phyloP scores from a whole-genome alignment of 805 yeast genomes.

The Schwanniomyces sp. region DNA sequence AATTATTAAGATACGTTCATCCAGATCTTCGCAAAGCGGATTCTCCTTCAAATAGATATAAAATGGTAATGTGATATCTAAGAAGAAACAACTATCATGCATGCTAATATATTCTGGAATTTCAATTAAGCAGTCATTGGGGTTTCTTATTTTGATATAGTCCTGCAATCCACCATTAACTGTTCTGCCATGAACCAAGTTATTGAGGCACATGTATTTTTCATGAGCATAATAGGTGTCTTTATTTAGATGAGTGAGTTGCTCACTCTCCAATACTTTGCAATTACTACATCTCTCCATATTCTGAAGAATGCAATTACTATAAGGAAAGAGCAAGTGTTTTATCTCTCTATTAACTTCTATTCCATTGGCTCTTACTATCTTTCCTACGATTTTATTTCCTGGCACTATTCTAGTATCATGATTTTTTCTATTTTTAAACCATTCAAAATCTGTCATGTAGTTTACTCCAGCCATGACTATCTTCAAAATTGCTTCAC shows the following conservation, averaged over 20 bases:
- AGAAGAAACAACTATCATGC: constrained; percentile 36
- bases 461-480: constrained; percentile 29
- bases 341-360: constrained; percentile 9
- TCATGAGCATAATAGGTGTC: constrained; percentile 11
- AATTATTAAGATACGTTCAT: constrained; percentile 21
- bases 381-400: constrained; percentile 29
- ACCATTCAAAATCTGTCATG: constrained; percentile 21
- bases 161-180: constrained; percentile 44
- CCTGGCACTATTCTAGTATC: constrained; percentile 29
- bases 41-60: constrained; percentile 24
- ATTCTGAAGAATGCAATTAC: constrained; percentile 30
- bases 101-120: constrained; percentile 30
- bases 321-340: constrained; percentile 33
- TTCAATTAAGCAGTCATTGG: constrained; percentile 22
- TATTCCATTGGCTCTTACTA: constrained; percentile 12
- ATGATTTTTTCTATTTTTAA: constrained; percentile 7
- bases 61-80: constrained; percentile 36
- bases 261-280: constrained; percentile 2
- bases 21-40: constrained; percentile 4
- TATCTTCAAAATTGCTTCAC: constrained; percentile 24
- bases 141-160: constrained; percentile 24
- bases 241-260: constrained; percentile 1
- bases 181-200: constrained; percentile 29
- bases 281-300: constrained; percentile 19
- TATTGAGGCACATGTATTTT: constrained; percentile 19